A percentile compares a stretch with the other conserved stretches of the same genome.
These are phyloP conservation scores for Fusarium newnesense DNA, from an alignment of 2,329 filamentous ascomycete genomes.

Conservation along the genomic window DNA sequence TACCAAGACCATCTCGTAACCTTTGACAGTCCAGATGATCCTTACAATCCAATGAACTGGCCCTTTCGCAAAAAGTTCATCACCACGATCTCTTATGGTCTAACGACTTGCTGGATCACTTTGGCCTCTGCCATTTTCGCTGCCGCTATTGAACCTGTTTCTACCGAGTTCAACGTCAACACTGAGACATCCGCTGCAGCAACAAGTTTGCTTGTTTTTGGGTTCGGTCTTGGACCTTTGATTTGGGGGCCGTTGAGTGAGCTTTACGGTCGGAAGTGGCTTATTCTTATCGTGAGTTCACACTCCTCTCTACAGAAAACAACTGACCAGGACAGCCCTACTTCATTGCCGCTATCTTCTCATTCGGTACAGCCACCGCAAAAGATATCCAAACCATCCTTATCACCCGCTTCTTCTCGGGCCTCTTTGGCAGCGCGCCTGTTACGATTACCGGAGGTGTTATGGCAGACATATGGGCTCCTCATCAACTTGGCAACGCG, in stretches of 20 bases:
- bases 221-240: background rate
- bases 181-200: background rate
- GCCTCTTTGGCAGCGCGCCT: background rate
- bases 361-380: background rate
- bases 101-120: constrained; percentile 5
- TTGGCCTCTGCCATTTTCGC: background rate
- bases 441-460: background rate
- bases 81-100: background rate
- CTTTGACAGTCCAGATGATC: background rate
- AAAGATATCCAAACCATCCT: background rate
- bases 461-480: background rate
- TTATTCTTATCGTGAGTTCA: background rate
- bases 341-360: background rate
- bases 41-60: background rate
- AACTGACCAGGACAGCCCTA: background rate
- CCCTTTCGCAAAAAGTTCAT: background rate
- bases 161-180: background rate
- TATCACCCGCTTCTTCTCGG: background rate
- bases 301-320: accelerated
- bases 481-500: background rate
- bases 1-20: background rate
- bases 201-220: background rate
- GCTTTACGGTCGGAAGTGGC: background rate
- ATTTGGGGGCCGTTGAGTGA: background rate
- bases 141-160: background rate